These are phyloP conservation scores for Mucor circinelloides DNA, from an alignment of 371 early-diverging fungal species.

Conservation along the genomic window DNA sequence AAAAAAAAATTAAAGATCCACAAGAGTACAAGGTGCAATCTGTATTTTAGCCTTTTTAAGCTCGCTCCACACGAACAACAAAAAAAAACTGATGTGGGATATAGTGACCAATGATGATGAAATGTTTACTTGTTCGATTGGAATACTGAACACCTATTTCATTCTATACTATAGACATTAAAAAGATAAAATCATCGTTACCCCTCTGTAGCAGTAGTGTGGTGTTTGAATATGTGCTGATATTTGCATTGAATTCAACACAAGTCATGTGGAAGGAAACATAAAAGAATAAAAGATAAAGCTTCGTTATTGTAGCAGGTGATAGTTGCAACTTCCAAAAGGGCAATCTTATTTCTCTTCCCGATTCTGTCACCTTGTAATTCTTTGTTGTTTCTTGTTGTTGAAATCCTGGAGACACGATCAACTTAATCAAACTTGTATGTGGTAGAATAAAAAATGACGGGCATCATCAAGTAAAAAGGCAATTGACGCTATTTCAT, in stretches of 20 bases:
- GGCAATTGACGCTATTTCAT: conserved; percentile 2
- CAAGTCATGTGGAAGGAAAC: not conserved
- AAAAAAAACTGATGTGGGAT: not conserved
- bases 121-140: not conserved
- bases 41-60: no score
- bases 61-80: not conserved
- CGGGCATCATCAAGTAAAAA: conserved; percentile 1
- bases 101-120: not conserved
- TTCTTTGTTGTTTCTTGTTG: not conserved
- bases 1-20: no score
- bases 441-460: not conserved
- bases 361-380: not conserved
- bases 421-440: not conserved
- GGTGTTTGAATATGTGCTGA: no score
- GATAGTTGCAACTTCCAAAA: no score
- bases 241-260: no score
- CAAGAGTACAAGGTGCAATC: no score
- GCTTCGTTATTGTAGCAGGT: not conserved
- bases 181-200: no score
- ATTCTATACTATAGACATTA: not conserved
- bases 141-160: not conserved
- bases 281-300: not conserved
- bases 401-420: not conserved
- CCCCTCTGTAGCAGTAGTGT: no score
- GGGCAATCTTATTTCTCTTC: not conserved